These are phyloP conservation scores for Pilobolus umbonatus DNA, from an alignment of 192 early-diverging fungal genomes.

Conservation along the genomic window DNA sequence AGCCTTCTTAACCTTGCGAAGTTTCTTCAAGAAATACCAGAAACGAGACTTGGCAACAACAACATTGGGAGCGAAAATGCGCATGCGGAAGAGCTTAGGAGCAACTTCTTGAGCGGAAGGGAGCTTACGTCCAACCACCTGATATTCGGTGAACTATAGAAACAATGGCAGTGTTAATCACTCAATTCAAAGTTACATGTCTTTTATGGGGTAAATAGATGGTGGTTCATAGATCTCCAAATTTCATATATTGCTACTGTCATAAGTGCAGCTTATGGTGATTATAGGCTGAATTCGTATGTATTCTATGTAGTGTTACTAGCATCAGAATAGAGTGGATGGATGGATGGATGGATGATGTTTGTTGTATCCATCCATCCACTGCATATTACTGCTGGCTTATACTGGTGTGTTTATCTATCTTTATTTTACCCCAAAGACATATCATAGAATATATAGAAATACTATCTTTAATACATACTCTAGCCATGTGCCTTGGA, in stretches of 20 bases:
- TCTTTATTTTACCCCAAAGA: neutral
- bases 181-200: neutral
- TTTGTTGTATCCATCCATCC: constrained; percentile 3
- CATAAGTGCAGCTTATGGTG: neutral
- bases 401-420: too few relatives aligned
- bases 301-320: neutral
- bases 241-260: neutral
- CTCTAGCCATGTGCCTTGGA: constrained; percentile 17
- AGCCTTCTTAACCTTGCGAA: constrained; percentile 99
- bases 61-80: constrained; percentile 97
- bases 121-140: constrained; percentile 94
- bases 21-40: constrained; percentile 99
- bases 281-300: neutral
- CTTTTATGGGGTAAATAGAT: neutral
- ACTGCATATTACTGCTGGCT: too few relatives aligned
- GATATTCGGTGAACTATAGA: constrained; percentile 26
- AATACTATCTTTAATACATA: constrained; percentile 1
- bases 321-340: neutral
- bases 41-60: constrained; percentile 98
- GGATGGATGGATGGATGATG: constrained; percentile 15
- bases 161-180: neutral
- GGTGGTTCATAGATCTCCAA: neutral
- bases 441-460: neutral
- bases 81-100: constrained; percentile 98
- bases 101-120: constrained; percentile 87